These are phyloP conservation scores for Plasmodium gonderi DNA, from an alignment of 169 alveolate species.

Conservation along the genomic window DNA sequence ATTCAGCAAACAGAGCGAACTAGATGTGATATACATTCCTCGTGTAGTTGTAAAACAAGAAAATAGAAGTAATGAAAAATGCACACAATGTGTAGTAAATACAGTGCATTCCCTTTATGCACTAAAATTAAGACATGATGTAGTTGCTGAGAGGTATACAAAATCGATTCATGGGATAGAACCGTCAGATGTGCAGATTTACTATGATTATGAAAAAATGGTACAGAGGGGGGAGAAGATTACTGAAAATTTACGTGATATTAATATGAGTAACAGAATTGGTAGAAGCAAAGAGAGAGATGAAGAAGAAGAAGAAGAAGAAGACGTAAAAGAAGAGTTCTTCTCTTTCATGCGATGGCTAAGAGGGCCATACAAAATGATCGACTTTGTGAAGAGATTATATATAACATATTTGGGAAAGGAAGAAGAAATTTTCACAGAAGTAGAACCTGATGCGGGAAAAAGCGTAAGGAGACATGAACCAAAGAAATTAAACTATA, in stretches of 20 bases:
- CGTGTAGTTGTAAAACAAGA: not conserved
- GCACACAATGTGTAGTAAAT: conserved; percentile 27
- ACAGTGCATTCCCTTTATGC: conserved; percentile 11
- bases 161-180: not conserved
- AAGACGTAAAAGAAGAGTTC: not conserved
- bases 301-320: not conserved
- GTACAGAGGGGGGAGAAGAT: not conserved
- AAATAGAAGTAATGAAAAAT: not conserved
- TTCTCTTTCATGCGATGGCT: not conserved
- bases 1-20: not conserved
- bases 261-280: no score
- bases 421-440: conserved; percentile 1
- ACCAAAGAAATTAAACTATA: conserved; percentile 19
- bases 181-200: conserved; percentile 4
- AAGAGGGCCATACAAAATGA: conserved; percentile 28
- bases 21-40: conserved; percentile 27
- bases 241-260: no score
- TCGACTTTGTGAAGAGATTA: conserved; percentile 31
- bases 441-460: not conserved
- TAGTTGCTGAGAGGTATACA: not conserved
- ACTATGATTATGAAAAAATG: conserved; percentile 36
- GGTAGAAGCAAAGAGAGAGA: not conserved
- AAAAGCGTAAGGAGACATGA: not conserved
- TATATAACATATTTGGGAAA: not conserved
- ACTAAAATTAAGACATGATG: conserved; percentile 12